Evolutionary conservation across 345 rosid species (phyloP).

Genomic region (Dovyalis caffra): DNA sequence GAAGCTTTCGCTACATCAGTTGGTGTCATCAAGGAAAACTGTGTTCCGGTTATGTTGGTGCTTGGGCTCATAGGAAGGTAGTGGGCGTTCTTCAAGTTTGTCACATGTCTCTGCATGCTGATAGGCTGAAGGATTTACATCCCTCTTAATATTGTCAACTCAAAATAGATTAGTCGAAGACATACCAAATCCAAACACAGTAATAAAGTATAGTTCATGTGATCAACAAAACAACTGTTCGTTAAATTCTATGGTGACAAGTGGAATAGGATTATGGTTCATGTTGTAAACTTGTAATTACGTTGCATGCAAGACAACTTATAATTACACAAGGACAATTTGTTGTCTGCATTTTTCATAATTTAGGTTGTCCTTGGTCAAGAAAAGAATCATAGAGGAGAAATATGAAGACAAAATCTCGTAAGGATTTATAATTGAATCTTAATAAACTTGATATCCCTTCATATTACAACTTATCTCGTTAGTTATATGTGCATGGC

Average conservation of each 20-base stretch:
- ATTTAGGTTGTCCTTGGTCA: neutral
- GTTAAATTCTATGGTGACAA: constrained; percentile 11
- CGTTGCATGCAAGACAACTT: neutral
- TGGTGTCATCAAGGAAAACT: neutral
- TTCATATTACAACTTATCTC: neutral
- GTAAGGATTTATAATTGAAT: neutral
- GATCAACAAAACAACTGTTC: neutral
- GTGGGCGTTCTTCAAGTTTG: neutral
- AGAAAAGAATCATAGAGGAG: neutral
- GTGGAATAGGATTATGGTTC: constrained; percentile 7
- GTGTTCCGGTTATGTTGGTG: neutral
- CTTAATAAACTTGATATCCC: neutral
- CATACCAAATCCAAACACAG: neutral
- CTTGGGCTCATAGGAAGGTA: neutral
- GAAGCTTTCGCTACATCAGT: too few relatives aligned
- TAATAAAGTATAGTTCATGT: neutral
- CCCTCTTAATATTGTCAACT: neutral
- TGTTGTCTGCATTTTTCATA: neutral
- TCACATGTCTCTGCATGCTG: neutral
- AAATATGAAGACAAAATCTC: neutral
- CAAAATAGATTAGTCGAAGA: neutral
- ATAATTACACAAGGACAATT: neutral
- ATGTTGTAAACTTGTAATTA: neutral
- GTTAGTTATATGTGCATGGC: too few relatives aligned
- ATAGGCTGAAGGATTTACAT: neutral